Evolutionary conservation across 345 rosid genomes (phyloP), one percentile per base, ranked within the genome.

Genomic region (Physaria fendleri): DNA sequence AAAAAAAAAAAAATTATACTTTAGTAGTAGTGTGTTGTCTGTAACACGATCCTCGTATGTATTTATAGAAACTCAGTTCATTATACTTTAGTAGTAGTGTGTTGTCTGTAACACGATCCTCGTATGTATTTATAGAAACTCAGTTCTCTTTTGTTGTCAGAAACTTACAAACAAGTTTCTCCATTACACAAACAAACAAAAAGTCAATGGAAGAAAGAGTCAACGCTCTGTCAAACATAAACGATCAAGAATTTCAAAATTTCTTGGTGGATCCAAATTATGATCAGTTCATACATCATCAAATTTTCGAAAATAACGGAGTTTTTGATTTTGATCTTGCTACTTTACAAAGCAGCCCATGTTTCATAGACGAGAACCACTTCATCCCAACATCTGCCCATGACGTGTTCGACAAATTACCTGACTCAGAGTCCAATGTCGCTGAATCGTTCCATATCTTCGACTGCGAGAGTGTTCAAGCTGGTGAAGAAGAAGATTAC

Each of bases 241-340:
- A 52, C 59, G 77, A 73, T 29, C 70, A 74, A 5, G 81, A 81
- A 72, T 61, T 75, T 3, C 82, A 68, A 8, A 77, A 81, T 20
- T 81, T 84, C 81, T 40, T 64, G 9, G 77, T 74, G 5, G 82
- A 75, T 20, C 80, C 85, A 37, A 78, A 77, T 37, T 79, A 85
- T 17, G 76, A 82, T 41, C 89, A 77, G 25, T 83, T 85, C 77
- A 63, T 81, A n/a, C n/a, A 80, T 45, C 74, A 80, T 45, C 71
- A 63, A 64, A 9, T 24, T 20, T 74, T 53, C 4, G 66, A 74
- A 2, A 66, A 65, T 1, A 71, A 65, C 32, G 47, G 76, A 0
- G 18, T 63, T 29, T 39, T 57, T 0, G 65, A 45, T 40, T 73
- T 77, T 32, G 82, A 76, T 57, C 63, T 50, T 14, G 76, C 61